phyloP scores from a whole-genome alignment of 2,329 filamentous ascomycete species.

The Xylariaceae sp. region DNA sequence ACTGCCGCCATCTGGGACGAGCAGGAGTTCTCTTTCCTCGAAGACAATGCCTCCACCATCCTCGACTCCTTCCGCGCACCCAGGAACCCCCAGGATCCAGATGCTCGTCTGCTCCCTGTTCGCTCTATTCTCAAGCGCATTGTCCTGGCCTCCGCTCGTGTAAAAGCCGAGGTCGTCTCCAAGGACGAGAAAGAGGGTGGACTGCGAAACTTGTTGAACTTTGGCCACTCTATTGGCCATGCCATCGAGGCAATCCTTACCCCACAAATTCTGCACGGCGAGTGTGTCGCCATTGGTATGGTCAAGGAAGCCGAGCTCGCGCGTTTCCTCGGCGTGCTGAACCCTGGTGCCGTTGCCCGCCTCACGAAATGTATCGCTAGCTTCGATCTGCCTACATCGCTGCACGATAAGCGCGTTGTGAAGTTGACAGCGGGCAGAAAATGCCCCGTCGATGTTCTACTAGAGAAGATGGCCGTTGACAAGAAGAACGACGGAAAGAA shows the following conservation, averaged over 20 bases:
- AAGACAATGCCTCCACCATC: slow-evolving; percentile 73
- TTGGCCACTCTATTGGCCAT: slow-evolving; percentile 96
- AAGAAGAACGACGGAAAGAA: slow-evolving; percentile 96
- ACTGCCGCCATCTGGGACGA: slow-evolving; percentile 96
- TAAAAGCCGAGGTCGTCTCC: slow-evolving; percentile 93
- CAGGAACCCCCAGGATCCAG: slow-evolving; percentile 44
- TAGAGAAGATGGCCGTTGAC: slow-evolving; percentile 94
- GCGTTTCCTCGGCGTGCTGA: slow-evolving; percentile 78
- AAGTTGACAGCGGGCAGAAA: slow-evolving; percentile 79
- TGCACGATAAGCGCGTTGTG: slow-evolving; percentile 76
- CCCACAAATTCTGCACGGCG: slow-evolving; percentile 90
- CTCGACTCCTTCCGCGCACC: slow-evolving; percentile 61
- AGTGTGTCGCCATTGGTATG: slow-evolving; percentile 97
- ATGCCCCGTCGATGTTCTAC: slow-evolving; percentile 78
- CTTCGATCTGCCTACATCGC: slow-evolving; percentile 81
- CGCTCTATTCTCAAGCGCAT: slow-evolving; percentile 66
- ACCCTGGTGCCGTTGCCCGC: slow-evolving; percentile 80
- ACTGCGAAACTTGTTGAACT: slow-evolving; percentile 89
- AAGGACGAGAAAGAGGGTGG: slow-evolving; percentile 92
- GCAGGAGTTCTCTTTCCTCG: slow-evolving; percentile 75
- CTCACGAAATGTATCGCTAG: slow-evolving; percentile 91
- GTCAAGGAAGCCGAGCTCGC: slow-evolving; percentile 94
- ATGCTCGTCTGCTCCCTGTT: slow-evolving; percentile 64
- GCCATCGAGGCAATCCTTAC: slow-evolving; percentile 94
- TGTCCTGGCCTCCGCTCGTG: slow-evolving; percentile 82